Percentiles rank a stretch among this genome's conserved stretches.
phyloP scores from a whole-genome alignment of 495 filamentous ascomycete species.

The Penicillium roqueforti region DNA sequence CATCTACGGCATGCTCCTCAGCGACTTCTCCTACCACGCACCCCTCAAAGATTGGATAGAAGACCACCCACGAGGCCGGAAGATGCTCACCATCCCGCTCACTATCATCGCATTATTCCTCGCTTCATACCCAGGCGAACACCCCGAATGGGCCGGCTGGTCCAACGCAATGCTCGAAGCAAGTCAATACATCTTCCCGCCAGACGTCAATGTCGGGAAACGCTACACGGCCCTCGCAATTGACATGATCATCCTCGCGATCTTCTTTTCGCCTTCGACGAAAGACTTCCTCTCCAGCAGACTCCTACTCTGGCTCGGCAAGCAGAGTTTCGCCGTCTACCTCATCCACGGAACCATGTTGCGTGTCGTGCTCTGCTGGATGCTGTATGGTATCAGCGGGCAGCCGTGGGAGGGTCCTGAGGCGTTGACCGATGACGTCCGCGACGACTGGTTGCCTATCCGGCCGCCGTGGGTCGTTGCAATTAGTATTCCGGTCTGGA shows the following conservation, averaged over 20 bases:
- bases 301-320: conserved; percentile 61
- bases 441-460: conserved; percentile 32
- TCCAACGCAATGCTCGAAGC: conserved; percentile 46
- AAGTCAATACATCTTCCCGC: conserved; percentile 52
- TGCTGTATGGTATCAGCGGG: conserved; percentile 55
- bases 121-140: conserved; percentile 58
- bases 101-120: conserved; percentile 59
- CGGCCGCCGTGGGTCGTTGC: conserved; percentile 41
- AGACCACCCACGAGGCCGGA: conserved; percentile 50
- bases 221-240: conserved; percentile 56
- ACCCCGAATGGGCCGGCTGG: conserved; percentile 58
- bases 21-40: conserved; percentile 44
- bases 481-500: conserved; percentile 53
- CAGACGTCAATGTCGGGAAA: conserved; percentile 47
- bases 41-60: conserved; percentile 17
- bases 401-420: conserved; percentile 47
- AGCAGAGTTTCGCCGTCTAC: conserved; percentile 68
- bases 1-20: conserved; percentile 60
- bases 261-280: conserved; percentile 55
- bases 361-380: conserved; percentile 58
- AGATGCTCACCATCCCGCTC: conserved; percentile 56
- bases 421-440: conserved; percentile 42
- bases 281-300: conserved; percentile 56
- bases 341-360: conserved; percentile 65
- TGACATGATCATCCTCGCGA: conserved; percentile 53